Base-by-base conservation (phyloP, 306 rosid genomes). In the Dryas drummondii region DNA sequence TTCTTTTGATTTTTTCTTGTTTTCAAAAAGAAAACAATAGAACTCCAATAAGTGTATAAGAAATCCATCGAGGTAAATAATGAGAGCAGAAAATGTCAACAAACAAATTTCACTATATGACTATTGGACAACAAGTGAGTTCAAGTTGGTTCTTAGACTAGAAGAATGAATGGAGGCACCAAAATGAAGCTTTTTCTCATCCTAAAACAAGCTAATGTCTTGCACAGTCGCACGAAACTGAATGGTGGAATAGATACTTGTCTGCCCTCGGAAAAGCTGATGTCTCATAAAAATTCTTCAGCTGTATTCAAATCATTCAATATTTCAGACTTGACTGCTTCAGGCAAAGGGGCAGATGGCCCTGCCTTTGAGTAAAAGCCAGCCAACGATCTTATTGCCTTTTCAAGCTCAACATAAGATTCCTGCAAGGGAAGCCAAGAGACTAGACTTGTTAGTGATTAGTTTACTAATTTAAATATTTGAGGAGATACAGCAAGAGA, bases 281-380 rank as follows among this genome's bases (percentile, higher is more conserved):
- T 56, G 22, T 66, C 51, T 78, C 86, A 89, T 81, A 92, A 80
- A 76, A 37, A 86, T 65, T 87, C 88, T 71, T 90, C 97, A 78
- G 93, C 97, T 44, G 66, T 82, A 68, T 74, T 82, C 73, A 94
- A 76, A 76, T 92, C 91, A 42, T 81, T 74, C 70, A 94, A 75
- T 86, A 92, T 87, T 68, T 94, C 85, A 55, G 92, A 87, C 85
- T 90, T 92, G 14, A 92, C 89, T 72, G 80, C 83, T 76, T 80
- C 87, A 8, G 93, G 85, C 80, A 94, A 58, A 2, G 90, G 82
- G 7, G 97, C 97, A 22, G 97, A 91, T 52, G 99, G 99, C 55
- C 99, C 96, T 47, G 97, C 93, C 80, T 47, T 94, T 9, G 97
- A 89, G 84, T 92, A 94, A 80, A 92, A 94, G 12, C 83, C 76